These are phyloP conservation scores for Dunaliella primolecta DNA, from an alignment of 139 green algal species.

Conservation along the genomic window DNA sequence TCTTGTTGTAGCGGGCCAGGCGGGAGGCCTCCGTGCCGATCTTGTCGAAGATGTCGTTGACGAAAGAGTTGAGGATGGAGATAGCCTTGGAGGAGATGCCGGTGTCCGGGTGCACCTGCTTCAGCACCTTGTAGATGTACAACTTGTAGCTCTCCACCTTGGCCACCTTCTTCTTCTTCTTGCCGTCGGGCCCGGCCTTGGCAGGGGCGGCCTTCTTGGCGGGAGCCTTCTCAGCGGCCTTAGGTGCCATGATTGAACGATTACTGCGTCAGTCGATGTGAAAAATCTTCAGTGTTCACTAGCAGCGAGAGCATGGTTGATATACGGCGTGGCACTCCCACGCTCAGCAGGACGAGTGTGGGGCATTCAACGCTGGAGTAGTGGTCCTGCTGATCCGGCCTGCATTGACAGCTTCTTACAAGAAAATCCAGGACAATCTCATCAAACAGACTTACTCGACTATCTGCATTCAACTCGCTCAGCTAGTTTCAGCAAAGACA, in stretches of 20 bases:
- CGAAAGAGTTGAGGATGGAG: no score
- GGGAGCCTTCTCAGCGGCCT: conserved; percentile 22
- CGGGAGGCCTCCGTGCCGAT: no score
- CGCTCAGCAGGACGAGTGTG: not conserved
- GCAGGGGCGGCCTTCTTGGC: conserved; percentile 22
- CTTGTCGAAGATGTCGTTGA: no score
- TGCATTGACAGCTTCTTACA: not conserved
- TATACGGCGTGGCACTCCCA: not conserved
- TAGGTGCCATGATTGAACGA: conserved; percentile 4
- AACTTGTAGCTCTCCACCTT: conserved; percentile 55
- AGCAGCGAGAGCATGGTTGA: not conserved
- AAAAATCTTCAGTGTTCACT: not conserved
- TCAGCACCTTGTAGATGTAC: conserved; percentile 97
- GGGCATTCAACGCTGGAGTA: not conserved
- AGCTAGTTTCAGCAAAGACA: not conserved
- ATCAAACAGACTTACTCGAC: not conserved
- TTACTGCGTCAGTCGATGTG: no score
- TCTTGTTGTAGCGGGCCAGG: no score
- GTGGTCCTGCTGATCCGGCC: not conserved
- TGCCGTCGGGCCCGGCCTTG: conserved; percentile 15
- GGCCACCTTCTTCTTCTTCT: conserved; percentile 21
- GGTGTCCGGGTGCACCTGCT: no score
- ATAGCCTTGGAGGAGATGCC: no score
- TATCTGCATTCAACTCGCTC: not conserved
- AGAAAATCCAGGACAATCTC: not conserved